Percentiles rank a stretch among this genome's conserved stretches.
These are phyloP conservation scores for Diaporthe citrichinensis DNA, from an alignment of 2,329 filamentous ascomycete species.

Conservation along the genomic window DNA sequence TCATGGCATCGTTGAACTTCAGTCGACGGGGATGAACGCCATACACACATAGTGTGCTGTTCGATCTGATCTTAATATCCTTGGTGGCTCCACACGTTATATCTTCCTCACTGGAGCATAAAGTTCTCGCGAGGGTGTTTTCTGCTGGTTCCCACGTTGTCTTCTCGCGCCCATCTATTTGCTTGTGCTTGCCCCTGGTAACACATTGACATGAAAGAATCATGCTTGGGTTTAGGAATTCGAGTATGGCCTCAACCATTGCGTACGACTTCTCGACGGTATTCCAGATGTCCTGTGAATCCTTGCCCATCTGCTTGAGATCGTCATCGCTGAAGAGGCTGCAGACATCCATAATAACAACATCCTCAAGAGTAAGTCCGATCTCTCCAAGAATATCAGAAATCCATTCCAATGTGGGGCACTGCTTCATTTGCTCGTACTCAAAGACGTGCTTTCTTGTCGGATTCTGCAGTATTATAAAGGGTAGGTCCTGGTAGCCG, in stretches of 20 bases:
- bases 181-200: neutral
- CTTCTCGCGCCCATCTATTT: neutral
- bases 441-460: neutral
- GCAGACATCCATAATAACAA: neutral
- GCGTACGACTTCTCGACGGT: constrained; percentile 9
- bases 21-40: neutral
- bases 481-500: constrained; percentile 8
- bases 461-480: constrained; percentile 25
- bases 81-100: neutral
- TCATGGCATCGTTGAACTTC: neutral
- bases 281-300: neutral
- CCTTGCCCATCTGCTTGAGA: neutral
- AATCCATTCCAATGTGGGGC: constrained; percentile 10
- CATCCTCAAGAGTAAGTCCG: constrained; percentile 5
- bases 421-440: constrained; percentile 20
- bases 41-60: neutral
- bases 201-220: constrained; percentile 20
- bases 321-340: constrained; percentile 6
- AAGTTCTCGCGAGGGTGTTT: neutral
- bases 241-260: neutral
- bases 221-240: neutral
- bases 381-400: neutral
- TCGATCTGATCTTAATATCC: neutral
- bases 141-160: neutral
- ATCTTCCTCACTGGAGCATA: neutral